Base-by-base conservation (phyloP, 78 protist species). In the Dictyostelium capitatum region DNA sequence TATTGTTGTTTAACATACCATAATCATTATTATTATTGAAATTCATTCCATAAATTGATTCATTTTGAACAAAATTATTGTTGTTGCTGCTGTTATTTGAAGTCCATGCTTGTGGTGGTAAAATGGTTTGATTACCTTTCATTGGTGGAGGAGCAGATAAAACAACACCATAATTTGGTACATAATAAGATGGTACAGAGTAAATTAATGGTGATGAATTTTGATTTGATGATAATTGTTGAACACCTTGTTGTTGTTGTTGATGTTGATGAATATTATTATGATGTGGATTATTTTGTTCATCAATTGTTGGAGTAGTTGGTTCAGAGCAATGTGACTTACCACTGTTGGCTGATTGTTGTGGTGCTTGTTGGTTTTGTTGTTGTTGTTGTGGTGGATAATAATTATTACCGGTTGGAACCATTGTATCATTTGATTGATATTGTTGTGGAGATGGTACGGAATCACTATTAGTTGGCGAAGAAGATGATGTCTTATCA, bases 21-120 rank as follows among this genome's bases (percentile, higher is more conserved):
- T 72, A 19, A 37, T 82, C 37, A 53, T 62, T 81, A 2, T 51
- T 74, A 9, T 69, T 50, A 4, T 53, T 50, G 37, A 51, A 32
- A n/a, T 59, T 54, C 69, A 37, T 37, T 37, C 43, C 43, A 37
- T 37, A 37, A 37, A 37, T 37, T 37, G 43, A 37, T 37, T 48
- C 51, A 20, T 77, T 51, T 54, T 84, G 74, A 3, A 20, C 11
- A 8, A 20, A 20, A 32, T 75, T 73, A 53, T 59, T 72, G 6
- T 30, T 37, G 9, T 23, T 23, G 2, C 9, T 56, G 12, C 23
- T n/a, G 2, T 57, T 70, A 6, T 70, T 28, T 28, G 25, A 41
- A 19, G 78, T n/a, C 92, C 92, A 85, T 9, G 92, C 92, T 75
- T 85, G 92, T 57, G 92, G 92, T 30, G 92, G 92, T 11, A 85